A percentile compares a stretch with the other conserved stretches of the same genome.
These are phyloP conservation scores for Cucurbitaria berberidis DNA, from an alignment of 2,329 filamentous ascomycete species.

Conservation along the genomic window DNA sequence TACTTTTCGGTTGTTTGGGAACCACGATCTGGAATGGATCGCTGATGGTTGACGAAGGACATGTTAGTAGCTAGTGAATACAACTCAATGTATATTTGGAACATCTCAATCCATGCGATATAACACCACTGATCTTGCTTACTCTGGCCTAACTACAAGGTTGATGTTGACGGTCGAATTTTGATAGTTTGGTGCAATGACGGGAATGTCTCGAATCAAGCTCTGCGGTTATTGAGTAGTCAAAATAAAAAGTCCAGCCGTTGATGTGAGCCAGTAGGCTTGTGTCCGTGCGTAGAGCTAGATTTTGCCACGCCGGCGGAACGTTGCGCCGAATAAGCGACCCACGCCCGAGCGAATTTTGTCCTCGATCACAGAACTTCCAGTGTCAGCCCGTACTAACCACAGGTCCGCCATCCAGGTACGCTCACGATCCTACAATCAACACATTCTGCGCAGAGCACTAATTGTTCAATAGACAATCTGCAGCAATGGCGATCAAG, in stretches of 20 bases:
- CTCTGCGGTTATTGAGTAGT: no score
- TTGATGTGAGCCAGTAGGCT: no score
- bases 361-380: no score
- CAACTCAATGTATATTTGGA: constrained; percentile 15
- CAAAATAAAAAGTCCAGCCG: no score
- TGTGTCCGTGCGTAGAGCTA: no score
- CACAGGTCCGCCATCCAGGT: constrained; percentile 42
- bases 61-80: constrained; percentile 10
- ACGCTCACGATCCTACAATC: constrained; percentile 16
- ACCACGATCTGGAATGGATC: not conserved
- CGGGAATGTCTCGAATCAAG: no score
- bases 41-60: not conserved
- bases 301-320: constrained; percentile 27
- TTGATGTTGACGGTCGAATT: no score
- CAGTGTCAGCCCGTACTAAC: constrained; percentile 40
- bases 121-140: no score
- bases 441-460: constrained; percentile 6
- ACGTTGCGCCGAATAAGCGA: constrained; percentile 21
- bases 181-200: no score
- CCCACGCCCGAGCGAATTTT: no score
- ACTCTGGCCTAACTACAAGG: no score
- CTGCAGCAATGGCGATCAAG: constrained; percentile 80
- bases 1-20: not conserved
- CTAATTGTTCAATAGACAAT: constrained; percentile 29
- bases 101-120: not conserved